phyloP scores from a whole-genome alignment of 176 grass and related monocot genomes.

The Tillandsia fasciculata region DNA sequence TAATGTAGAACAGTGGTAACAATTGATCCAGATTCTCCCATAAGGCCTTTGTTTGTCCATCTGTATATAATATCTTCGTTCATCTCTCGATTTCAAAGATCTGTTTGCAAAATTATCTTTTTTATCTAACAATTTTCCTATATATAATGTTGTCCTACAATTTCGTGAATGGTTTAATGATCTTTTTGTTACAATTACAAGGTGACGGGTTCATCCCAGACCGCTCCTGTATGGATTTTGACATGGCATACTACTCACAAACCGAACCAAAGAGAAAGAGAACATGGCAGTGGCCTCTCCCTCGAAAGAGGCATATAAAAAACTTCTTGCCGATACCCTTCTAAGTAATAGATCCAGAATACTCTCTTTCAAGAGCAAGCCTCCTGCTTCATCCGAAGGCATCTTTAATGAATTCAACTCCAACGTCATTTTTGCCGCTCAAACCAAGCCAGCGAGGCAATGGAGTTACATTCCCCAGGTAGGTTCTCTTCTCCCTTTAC shows the following conservation, averaged over 20 bases:
- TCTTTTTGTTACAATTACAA: conserved; percentile 15
- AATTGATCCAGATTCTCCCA: no score
- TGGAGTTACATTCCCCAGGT: conserved; percentile 58
- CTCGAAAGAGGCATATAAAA: conserved; percentile 48
- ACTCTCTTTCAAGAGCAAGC: conserved; percentile 62
- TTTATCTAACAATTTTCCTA: no score
- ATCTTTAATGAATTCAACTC: conserved; percentile 18
- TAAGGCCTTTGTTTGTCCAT: no score
- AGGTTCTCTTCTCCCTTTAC: background rate
- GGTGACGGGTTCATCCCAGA: conserved; percentile 63
- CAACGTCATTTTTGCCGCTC: conserved; percentile 17
- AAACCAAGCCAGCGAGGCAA: conserved; percentile 41
- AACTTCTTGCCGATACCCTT: conserved; percentile 56
- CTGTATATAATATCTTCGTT: no score
- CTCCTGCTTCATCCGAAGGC: conserved; percentile 16
- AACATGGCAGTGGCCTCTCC: conserved; percentile 33
- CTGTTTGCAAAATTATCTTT: no score
- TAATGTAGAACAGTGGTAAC: no score
- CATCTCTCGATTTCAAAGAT: no score
- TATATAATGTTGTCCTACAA: no score
- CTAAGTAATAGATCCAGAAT: conserved; percentile 59
- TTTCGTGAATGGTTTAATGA: background rate
- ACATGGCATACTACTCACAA: conserved; percentile 60
- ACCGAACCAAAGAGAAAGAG: conserved; percentile 43
- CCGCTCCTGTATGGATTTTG: conserved; percentile 45